Base-by-base conservation (phyloP, 1,284 basidiomycete species). In the Salmacisia buchloeana region DNA sequence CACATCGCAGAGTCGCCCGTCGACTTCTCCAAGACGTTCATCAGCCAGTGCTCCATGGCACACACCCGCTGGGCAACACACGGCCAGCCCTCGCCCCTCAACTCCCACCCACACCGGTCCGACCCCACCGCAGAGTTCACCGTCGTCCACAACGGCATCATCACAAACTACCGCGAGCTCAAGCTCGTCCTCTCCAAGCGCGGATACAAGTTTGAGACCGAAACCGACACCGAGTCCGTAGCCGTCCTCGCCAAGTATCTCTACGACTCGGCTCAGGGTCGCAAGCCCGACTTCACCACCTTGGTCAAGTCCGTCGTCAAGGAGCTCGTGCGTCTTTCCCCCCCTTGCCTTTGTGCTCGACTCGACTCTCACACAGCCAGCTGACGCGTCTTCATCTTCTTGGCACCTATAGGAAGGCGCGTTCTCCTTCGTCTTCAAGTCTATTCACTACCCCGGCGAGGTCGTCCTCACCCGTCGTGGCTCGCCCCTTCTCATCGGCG, bases 41-140 rank as follows among this genome's bases (percentile, higher is more conserved):
- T 92, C 65, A 88, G 88, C 60, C 94, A 97, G 82, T 92, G 93
- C 60, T 92, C 92, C 59, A 97, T 99, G 83, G 96, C 94, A 29
- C 96, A 99, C 84, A 99, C 96, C 18, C 92, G 96, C 69, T 99
- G 96, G 96, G 96, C 96, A 2, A 99, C 96, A n/a, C 96, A 99
- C 81, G 96, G 96, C 67, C 87, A 89, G 59, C 82, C 78, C 2
- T 89, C 88, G 33, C 85, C 88, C 61, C 81, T 85, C 75, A 99
- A 98, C 84, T 98, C 94, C 83, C 96, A 99, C 82, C 96, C 96
- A 65, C 88, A 97, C 80, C 88, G 89, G 73, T 91, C 90, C 39
- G 93, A 97, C 80, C 83, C 86, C 36, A 85, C 70, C 61, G 84
- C 84, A 69, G 93, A 97, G 79, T 98, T 99, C 83, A 87, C 88